These are phyloP conservation scores for Ascochyta fabae DNA, from an alignment of 2,329 filamentous ascomycete genomes.

Conservation along the genomic window DNA sequence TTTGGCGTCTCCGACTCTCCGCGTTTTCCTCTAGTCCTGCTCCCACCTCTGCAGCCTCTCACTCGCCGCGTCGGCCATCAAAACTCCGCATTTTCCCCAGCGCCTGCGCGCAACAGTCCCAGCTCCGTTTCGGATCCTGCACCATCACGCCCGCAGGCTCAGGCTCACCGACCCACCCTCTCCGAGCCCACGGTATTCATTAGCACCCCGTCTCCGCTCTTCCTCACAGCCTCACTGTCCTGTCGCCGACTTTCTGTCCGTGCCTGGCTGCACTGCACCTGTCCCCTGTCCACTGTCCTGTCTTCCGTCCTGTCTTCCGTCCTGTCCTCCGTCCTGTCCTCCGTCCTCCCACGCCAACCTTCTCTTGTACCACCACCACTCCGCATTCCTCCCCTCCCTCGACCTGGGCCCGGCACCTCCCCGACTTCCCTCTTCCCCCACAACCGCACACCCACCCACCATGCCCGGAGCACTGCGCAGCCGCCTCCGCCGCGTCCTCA, in stretches of 20 bases:
- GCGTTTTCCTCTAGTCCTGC: slow-evolving; percentile 36
- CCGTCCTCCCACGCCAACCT: not conserved
- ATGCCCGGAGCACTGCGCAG: slow-evolving; percentile 55
- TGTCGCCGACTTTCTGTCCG: slow-evolving; percentile 21
- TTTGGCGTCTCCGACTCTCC: slow-evolving; percentile 33
- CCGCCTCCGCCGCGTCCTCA: slow-evolving; percentile 54
- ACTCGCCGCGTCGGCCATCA: slow-evolving; percentile 7
- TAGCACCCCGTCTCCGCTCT: slow-evolving; percentile 17
- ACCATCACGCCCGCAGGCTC: slow-evolving; percentile 9
- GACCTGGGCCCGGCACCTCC: not conserved
- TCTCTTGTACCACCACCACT: slow-evolving; percentile 1
- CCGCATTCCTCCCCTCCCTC: not conserved
- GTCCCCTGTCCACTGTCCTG: not conserved
- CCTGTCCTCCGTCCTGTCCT: too few relatives aligned
- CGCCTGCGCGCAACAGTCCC: slow-evolving; percentile 11
- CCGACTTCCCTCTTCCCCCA: too few relatives aligned
- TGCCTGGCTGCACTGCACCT: slow-evolving; percentile 14
- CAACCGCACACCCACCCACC: slow-evolving; percentile 12
- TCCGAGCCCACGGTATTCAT: slow-evolving; percentile 8
- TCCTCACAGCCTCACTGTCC: slow-evolving; percentile 30
- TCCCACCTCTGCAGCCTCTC: slow-evolving; percentile 19
- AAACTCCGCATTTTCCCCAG: slow-evolving; percentile 15
- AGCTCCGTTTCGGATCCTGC: slow-evolving; percentile 14
- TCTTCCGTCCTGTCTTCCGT: too few relatives aligned
- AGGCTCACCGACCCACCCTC: slow-evolving; percentile 19